These are phyloP conservation scores for Saccharomyces uvarum DNA, from an alignment of 1,139 yeast species.

Conservation along the genomic window DNA sequence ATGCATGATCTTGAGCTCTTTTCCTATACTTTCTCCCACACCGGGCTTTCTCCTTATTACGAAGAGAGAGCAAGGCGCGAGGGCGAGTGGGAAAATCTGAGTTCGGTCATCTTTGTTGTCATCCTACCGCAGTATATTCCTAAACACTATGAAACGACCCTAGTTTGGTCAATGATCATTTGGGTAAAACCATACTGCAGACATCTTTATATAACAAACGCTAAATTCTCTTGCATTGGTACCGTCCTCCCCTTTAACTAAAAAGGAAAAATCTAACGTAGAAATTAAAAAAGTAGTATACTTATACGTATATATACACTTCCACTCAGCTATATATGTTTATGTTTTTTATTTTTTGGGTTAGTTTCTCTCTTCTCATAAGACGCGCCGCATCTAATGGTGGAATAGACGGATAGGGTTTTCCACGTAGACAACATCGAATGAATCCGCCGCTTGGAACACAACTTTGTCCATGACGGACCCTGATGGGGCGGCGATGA, in stretches of 20 bases:
- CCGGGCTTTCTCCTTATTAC: conserved; percentile 12
- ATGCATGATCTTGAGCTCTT: conserved; percentile 61
- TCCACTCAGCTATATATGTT: neutral
- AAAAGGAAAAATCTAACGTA: neutral
- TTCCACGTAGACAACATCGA: conserved; percentile 81
- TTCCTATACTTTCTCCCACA: conserved; percentile 6
- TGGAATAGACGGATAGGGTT: conserved; percentile 97
- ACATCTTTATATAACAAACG: conserved; percentile 36
- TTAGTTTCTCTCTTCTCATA: neutral
- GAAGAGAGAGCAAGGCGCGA: conserved; percentile 1
- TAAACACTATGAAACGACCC: conserved; percentile 73
- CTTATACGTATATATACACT: neutral
- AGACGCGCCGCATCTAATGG: conserved; percentile 45
- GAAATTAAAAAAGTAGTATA: neutral
- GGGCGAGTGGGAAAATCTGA: conserved; percentile 33
- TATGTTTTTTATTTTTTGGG: neutral
- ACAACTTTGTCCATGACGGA: conserved; percentile 97
- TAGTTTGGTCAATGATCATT: conserved; percentile 66
- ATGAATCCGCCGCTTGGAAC: conserved; percentile 87
- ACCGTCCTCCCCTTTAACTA: neutral
- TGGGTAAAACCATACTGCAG: conserved; percentile 90
- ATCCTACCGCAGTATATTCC: conserved; percentile 70
- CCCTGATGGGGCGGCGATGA: conserved; percentile 93
- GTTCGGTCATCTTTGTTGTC: conserved; percentile 44
- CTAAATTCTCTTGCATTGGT: neutral